phyloP scores from a whole-genome alignment of 1,284 basidiomycete genomes.

The Sporisorium exsertum region DNA sequence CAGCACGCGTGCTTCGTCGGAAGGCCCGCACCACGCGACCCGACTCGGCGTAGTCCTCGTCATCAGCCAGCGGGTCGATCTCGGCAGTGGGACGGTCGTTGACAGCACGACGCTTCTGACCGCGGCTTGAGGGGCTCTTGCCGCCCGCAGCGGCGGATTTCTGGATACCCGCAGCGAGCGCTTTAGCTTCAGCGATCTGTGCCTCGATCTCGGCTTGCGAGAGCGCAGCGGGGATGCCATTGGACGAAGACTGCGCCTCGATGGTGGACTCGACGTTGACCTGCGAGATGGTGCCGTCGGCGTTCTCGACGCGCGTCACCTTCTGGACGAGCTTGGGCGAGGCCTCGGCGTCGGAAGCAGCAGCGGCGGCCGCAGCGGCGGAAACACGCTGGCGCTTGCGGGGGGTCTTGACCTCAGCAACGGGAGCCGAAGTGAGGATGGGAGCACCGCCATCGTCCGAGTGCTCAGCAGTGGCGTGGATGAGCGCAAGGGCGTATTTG shows the following conservation, averaged over 20 bases:
- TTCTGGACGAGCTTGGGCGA: conserved; percentile 51
- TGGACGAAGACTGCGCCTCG: conserved; percentile 23
- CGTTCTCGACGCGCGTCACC: conserved; percentile 39
- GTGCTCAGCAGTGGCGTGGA: conserved; percentile 82
- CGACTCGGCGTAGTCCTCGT: conserved; percentile 49
- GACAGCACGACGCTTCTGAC: conserved; percentile 59
- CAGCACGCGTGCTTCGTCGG: conserved; percentile 49
- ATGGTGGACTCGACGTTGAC: conserved; percentile 49
- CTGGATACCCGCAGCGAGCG: conserved; percentile 60
- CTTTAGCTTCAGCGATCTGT: conserved; percentile 62
- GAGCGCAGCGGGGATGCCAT: conserved; percentile 39
- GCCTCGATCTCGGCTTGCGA: conserved; percentile 62
- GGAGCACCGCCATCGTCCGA: conserved; percentile 52
- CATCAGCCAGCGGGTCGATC: conserved; percentile 47
- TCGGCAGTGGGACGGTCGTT: conserved; percentile 58
- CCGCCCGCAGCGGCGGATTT: conserved; percentile 24
- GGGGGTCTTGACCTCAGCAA: conserved; percentile 42
- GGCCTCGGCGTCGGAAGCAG: conserved; percentile 26
- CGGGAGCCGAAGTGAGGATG: conserved; percentile 49
- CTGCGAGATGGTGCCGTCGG: conserved; percentile 39
- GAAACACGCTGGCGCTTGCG: conserved; percentile 49
- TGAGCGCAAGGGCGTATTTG: conserved; percentile 77
- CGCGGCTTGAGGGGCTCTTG: conserved; percentile 22
- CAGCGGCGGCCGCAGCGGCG: conserved; percentile 30
- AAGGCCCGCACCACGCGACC: conserved; percentile 50